Base-by-base conservation (phyloP, 1,284 basidiomycete genomes). In the Malassezia sympodialis region DNA sequence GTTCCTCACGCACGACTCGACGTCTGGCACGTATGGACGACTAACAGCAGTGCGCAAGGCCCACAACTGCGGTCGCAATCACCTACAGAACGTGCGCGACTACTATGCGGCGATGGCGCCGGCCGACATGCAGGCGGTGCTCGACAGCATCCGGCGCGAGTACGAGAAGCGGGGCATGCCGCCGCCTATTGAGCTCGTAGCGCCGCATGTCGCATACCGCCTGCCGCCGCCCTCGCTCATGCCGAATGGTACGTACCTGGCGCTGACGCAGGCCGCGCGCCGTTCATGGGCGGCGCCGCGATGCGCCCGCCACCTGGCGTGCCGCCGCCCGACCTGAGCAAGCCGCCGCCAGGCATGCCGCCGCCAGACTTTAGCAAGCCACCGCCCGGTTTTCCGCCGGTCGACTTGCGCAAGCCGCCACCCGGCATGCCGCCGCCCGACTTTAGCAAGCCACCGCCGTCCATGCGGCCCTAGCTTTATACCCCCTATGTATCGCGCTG, bases 81-180 rank as follows among this genome's bases (percentile, higher is more conserved):
- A 98, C 75, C 81, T 96, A 39, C 81, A 88, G 48, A 98, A 98
- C 73, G 93, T 98, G 58, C 80, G 90, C 62, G 93, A 98, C 69
- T 98, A 96, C 76, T 98, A 96, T 77, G 87, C 90, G 90, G 89
- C 87, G 4, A 82, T 96, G 58, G 90, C 90, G 55, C 89, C 93
- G 75, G 89, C 94, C 78, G 90, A 93, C 76, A 88, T 91, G 12
- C 91, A 96, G 76, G 88, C 79, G 67, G 89, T 94, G 75, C 91
- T 96, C 73, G 90, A 96, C 80, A 88, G 90, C 75, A 90, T 98
- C 75, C 88, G 88, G 41, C 83, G 85, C 44, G 83, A 86, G 39
- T 96, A 94, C 75, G 89, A 96, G 76, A 43, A 58, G 19, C 57
- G 58, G 4, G 56, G 60, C 14, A 48, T 69, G 32, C 64, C 61